phyloP scores from a whole-genome alignment of 2,329 filamentous ascomycete genomes.

The Fusarium sp. region DNA sequence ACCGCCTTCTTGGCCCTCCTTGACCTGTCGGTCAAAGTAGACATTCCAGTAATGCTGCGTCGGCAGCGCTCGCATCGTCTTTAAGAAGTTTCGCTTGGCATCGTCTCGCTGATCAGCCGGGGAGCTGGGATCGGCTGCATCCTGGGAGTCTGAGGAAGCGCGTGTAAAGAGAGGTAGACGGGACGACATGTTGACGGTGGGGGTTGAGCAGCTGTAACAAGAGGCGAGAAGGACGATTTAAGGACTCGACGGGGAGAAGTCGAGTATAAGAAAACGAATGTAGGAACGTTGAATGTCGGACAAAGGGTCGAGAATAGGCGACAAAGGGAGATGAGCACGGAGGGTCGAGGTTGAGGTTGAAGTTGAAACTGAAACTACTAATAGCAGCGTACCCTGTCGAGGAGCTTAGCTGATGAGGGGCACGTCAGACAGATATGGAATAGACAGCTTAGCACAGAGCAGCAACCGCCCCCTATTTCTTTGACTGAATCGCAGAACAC shows the following conservation, averaged over 20 bases:
- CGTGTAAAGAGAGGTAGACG: conserved; percentile 74
- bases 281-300: conserved; percentile 25
- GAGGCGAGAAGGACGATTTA: not conserved
- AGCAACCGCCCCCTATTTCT: conserved; percentile 23
- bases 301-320: not conserved
- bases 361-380: conserved; percentile 25
- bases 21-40: conserved; percentile 73
- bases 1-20: conserved; percentile 55
- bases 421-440: conserved; percentile 45
- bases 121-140: conserved; percentile 72
- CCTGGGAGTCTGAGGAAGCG: conserved; percentile 73
- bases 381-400: conserved; percentile 27
- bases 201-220: not conserved
- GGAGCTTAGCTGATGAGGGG: conserved; percentile 41
- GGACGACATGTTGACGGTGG: conserved; percentile 63
- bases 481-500: conserved; percentile 5
- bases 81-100: conserved; percentile 87
- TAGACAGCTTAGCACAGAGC: conserved; percentile 28
- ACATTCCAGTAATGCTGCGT: conserved; percentile 87
- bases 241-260: not conserved
- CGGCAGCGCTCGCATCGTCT: conserved; percentile 79
- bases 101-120: conserved; percentile 82
- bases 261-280: conserved; percentile 27
- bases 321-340: conserved; percentile 30
- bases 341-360: conserved; percentile 16